Conservation (phyloP, 805 yeast species). For the Hermanozyma aechmeae region DNA sequence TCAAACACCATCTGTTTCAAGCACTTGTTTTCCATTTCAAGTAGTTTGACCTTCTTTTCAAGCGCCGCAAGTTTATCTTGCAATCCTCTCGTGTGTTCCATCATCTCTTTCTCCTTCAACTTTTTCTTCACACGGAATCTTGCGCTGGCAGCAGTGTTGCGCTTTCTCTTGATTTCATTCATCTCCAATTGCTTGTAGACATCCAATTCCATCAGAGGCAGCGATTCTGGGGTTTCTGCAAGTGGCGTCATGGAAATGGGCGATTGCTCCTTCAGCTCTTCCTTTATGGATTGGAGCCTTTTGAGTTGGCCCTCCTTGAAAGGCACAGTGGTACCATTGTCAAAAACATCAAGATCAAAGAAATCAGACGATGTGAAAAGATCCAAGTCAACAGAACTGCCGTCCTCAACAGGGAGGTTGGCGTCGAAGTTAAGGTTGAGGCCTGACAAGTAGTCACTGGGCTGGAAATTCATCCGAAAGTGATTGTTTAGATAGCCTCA, state of each 20-base stretch:
- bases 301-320: no score
- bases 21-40: conserved; percentile 51
- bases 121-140: conserved; percentile 57
- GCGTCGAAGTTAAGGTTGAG: conserved; percentile 30
- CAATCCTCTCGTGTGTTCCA: conserved; percentile 32
- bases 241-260: no score
- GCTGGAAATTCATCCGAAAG: conserved; percentile 28
- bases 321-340: no score
- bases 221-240: no score
- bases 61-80: conserved; percentile 35
- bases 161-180: conserved; percentile 44
- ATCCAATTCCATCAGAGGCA: no score
- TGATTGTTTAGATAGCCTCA: no score
- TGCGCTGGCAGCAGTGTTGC: conserved; percentile 61
- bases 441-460: conserved; percentile 30
- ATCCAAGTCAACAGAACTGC: conserved; percentile 21
- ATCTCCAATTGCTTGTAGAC: no score
- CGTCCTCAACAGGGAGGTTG: conserved; percentile 12
- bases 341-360: conserved; percentile 27
- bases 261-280: no score
- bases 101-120: conserved; percentile 51
- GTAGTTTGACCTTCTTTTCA: conserved; percentile 38
- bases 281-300: no score
- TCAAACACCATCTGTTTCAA: background rate
- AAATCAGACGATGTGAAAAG: conserved; percentile 31